Evolutionary conservation across 768 basidiomycete species (phyloP).

Genomic region (Albatrellus ellisii): DNA sequence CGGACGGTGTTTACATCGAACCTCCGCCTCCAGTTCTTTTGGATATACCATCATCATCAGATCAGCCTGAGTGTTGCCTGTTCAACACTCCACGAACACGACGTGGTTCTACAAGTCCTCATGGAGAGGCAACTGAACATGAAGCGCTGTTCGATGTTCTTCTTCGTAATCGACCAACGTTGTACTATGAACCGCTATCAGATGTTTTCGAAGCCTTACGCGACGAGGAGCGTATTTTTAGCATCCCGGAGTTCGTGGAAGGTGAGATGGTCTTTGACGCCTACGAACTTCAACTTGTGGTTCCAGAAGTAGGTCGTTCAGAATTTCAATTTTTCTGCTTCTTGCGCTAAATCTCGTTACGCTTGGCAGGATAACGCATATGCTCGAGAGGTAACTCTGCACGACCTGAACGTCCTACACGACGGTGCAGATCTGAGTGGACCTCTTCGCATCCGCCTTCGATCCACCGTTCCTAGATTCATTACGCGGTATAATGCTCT

Average conservation of each 20-base stretch:
- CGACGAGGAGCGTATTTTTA: slow-evolving; percentile 39
- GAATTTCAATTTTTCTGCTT: not conserved
- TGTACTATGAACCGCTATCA: slow-evolving; percentile 68
- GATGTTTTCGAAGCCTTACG: slow-evolving; percentile 62
- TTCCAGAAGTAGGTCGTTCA: slow-evolving; percentile 44
- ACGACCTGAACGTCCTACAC: slow-evolving; percentile 13
- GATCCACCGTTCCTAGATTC: slow-evolving; percentile 10
- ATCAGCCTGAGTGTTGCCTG: slow-evolving; percentile 22
- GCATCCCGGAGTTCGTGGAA: slow-evolving; percentile 33
- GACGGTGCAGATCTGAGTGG: slow-evolving; percentile 12
- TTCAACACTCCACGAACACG: slow-evolving; percentile 8
- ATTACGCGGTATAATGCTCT: slow-evolving; percentile 12
- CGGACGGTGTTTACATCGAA: slow-evolving; percentile 52
- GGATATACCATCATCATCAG: slow-evolving; percentile 25
- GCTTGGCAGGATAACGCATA: slow-evolving; percentile 12
- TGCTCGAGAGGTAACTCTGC: slow-evolving; percentile 15
- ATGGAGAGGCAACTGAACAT: slow-evolving; percentile 11
- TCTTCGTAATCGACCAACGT: slow-evolving; percentile 47
- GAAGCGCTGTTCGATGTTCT: slow-evolving; percentile 27
- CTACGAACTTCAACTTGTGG: slow-evolving; percentile 48
- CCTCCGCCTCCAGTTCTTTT: slow-evolving; percentile 61
- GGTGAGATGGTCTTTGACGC: slow-evolving; percentile 60
- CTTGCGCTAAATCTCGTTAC: not conserved
- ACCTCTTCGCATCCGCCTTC: slow-evolving; percentile 12
- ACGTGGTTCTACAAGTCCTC: slow-evolving; percentile 3